Evolutionary conservation across 2,329 filamentous ascomycete genomes (phyloP).

Genomic region (Xylaria sp.): DNA sequence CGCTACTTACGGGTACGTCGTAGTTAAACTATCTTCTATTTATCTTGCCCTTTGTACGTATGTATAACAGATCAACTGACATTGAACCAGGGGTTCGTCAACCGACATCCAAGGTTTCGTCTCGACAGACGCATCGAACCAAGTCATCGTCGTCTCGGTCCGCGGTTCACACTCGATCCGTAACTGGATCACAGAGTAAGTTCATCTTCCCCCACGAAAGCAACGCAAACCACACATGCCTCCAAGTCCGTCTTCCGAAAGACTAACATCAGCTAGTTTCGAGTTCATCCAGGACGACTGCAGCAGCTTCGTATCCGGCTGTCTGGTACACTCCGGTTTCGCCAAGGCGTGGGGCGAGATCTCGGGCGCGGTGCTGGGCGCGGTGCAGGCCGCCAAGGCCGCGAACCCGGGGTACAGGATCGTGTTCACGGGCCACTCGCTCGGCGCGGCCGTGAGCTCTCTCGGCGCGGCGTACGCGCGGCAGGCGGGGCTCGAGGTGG

Average conservation of each 20-base stretch:
- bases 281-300: slow-evolving; percentile 54
- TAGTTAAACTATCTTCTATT: not conserved
- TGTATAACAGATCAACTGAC: slow-evolving; percentile 35
- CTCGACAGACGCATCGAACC: slow-evolving; percentile 59
- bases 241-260: not conserved
- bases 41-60: not conserved
- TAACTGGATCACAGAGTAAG: slow-evolving; percentile 70
- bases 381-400: slow-evolving; percentile 57
- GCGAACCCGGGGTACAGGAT: slow-evolving; percentile 64
- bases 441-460: slow-evolving; percentile 73
- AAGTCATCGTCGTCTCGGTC: slow-evolving; percentile 69
- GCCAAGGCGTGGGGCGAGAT: slow-evolving; percentile 68
- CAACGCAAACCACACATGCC: not conserved
- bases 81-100: slow-evolving; percentile 50
- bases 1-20: slow-evolving; percentile 47
- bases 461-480: slow-evolving; percentile 69
- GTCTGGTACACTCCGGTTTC: slow-evolving; percentile 69
- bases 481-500: slow-evolving; percentile 57
- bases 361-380: slow-evolving; percentile 53
- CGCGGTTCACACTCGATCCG: slow-evolving; percentile 68
- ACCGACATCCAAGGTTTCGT: slow-evolving; percentile 64
- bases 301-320: slow-evolving; percentile 57
- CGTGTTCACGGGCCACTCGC: slow-evolving; percentile 73
- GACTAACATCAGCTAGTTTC: slow-evolving; percentile 45
- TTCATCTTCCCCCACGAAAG: slow-evolving; percentile 3